Evolutionary conservation across 805 yeast species (phyloP).

Genomic region (Ogataea thermomethanolica): DNA sequence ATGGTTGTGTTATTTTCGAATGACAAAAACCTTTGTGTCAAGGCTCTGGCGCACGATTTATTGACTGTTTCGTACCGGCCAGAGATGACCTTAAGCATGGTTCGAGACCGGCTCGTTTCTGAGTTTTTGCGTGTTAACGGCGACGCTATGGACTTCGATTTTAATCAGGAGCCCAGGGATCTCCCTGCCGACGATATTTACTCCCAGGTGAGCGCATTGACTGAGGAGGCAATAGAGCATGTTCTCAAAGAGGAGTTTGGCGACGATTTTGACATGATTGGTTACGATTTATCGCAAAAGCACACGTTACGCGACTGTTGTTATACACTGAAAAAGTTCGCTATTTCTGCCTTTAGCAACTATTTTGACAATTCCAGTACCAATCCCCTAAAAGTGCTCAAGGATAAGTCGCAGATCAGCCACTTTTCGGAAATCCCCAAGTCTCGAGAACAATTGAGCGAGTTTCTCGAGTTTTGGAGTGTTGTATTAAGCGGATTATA

Average conservation of each 20-base stretch:
- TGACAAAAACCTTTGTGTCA: conserved; percentile 78
- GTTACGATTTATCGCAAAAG: conserved; percentile 40
- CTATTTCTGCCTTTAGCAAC: conserved; percentile 56
- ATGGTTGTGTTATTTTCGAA: conserved; percentile 69
- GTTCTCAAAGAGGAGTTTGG: conserved; percentile 56
- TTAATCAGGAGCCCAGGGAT: not conserved
- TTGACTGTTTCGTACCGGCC: conserved; percentile 56
- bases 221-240: conserved; percentile 44
- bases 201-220: conserved; percentile 40
- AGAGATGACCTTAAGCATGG: conserved; percentile 42
- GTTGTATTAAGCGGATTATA: conserved; percentile 43
- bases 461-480: conserved; percentile 53
- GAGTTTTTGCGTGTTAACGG: conserved; percentile 9
- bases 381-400: conserved; percentile 21
- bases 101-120: conserved; percentile 37
- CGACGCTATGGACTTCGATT: conserved; percentile 16
- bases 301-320: conserved; percentile 41
- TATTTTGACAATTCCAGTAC: conserved; percentile 34
- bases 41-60: conserved; percentile 65
- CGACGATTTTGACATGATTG: conserved; percentile 50
- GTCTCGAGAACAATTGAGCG: conserved; percentile 27
- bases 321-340: conserved; percentile 40
- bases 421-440: conserved; percentile 28
- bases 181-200: conserved; percentile 26
- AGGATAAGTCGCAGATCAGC: conserved; percentile 19